Conservation (phyloP, 2,329 filamentous ascomycete species). For the Xylaria sp. region DNA sequence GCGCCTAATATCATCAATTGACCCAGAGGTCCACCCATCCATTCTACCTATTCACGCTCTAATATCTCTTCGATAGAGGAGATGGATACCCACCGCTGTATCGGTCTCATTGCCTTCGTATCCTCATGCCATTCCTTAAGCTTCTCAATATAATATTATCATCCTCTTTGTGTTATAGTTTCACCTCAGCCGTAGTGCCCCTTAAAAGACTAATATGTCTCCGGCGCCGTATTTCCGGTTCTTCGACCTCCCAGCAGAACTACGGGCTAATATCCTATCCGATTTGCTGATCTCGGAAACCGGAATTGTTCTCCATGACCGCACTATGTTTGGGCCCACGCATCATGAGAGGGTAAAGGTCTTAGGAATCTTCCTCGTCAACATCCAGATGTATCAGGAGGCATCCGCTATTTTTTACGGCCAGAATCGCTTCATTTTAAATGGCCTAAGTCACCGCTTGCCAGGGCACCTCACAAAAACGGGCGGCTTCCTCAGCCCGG, state of each 20-base stretch:
- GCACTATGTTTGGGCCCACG: slow-evolving; percentile 37
- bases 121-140: background rate
- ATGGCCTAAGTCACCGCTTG: slow-evolving; percentile 46
- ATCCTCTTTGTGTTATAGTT: background rate
- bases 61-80: background rate
- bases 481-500: slow-evolving; percentile 47
- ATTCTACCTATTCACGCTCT: background rate
- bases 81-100: background rate
- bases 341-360: slow-evolving; percentile 24
- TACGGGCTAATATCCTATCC: slow-evolving; percentile 44
- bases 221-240: slow-evolving; percentile 43
- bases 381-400: slow-evolving; percentile 50
- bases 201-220: slow-evolving; percentile 31
- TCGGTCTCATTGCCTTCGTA: background rate
- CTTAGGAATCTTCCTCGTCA: slow-evolving; percentile 47
- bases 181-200: background rate
- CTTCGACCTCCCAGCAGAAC: slow-evolving; percentile 48
- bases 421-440: slow-evolving; percentile 47
- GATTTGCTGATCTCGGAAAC: slow-evolving; percentile 45
- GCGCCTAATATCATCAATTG: background rate
- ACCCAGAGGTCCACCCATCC: background rate
- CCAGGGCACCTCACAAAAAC: slow-evolving; percentile 44
- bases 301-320: slow-evolving; percentile 42
- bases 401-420: slow-evolving; percentile 49
- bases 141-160: slow-evolving; percentile 4